A percentile compares a stretch with the other conserved stretches of the same genome.
Conservation (phyloP, 805 yeast species). For the Naumovozyma dairenensis region DNA sequence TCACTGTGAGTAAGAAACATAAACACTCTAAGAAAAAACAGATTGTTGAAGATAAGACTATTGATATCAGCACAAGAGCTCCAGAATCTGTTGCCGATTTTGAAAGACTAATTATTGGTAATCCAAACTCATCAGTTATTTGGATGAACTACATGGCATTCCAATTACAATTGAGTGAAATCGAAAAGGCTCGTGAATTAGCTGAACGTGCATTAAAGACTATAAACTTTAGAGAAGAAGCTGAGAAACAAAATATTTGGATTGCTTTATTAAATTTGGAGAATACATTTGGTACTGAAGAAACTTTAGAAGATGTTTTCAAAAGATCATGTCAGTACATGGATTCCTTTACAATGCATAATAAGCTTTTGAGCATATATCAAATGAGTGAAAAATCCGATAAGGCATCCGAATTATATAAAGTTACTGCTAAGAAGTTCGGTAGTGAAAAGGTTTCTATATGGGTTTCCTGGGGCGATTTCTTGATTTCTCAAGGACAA, state of each 20-base stretch:
- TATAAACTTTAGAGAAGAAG: conserved; percentile 83
- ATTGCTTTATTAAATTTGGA: conserved; percentile 90
- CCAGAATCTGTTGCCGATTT: conserved; percentile 90
- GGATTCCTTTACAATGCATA: conserved; percentile 80
- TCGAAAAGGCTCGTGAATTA: conserved; percentile 88
- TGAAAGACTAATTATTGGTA: conserved; percentile 83
- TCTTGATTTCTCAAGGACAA: conserved; percentile 49
- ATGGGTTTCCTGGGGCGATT: conserved; percentile 79
- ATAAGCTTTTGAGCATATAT: conserved; percentile 66
- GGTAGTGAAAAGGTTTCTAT: conserved; percentile 56
- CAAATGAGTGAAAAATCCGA: conserved; percentile 60
- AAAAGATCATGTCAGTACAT: conserved; percentile 79
- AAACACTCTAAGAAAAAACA: conserved; percentile 39
- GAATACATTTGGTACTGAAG: conserved; percentile 83
- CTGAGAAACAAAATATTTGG: conserved; percentile 91
- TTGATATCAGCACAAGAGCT: conserved; percentile 68
- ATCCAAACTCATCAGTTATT: conserved; percentile 83
- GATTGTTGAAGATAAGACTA: conserved; percentile 69
- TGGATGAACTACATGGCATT: conserved; percentile 99
- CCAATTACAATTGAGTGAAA: conserved; percentile 87
- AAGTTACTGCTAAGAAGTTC: conserved; percentile 65
- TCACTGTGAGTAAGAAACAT: conserved; percentile 34
- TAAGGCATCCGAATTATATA: conserved; percentile 62
- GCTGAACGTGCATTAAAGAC: conserved; percentile 88
- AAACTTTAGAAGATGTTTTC: conserved; percentile 69